Evolutionary conservation across 495 filamentous ascomycete genomes (phyloP), one percentile per base, ranked within the genome.

Genomic region (Tetracladium setigerum): DNA sequence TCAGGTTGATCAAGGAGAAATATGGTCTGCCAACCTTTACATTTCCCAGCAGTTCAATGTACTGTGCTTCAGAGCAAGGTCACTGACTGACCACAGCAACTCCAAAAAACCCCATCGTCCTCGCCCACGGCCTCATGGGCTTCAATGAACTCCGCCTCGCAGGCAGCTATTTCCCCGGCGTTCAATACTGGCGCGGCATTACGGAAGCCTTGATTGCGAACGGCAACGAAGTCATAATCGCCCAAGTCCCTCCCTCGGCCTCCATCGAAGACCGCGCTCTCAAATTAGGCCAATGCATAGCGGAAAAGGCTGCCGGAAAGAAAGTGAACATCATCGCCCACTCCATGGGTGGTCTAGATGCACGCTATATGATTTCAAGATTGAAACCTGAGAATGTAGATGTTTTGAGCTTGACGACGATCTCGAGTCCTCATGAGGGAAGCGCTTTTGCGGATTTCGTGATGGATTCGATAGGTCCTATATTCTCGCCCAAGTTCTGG

Each of bases 151-250:
- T 95, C 40, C 81, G 72, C 27, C 65, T 94, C 5, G 83, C 79
- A 8, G 85, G 87, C 11, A 69, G 67, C 35, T 75, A 74, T 49
- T 63, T 95, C 2, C 90, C 89, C 0, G 76, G 82, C 2, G 78
- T 97, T 17, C 78, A 86, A 32, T 97, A 97, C 63, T 97, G 91
- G 91, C 80, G 84, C 30, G 91, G 91, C 1, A 95, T 97, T 51
- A 79, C 76, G 31, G 84, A 92, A 48, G 87, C 84, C 2, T 67
- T 96, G 15, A 67, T 62, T 9, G 74, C 81, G 38, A 83, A 85
- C 50, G 81, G 81, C 3, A 72, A 87, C 14, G 76, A 90, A 53
- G 87, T 96, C 30, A 87, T 95, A 41, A 86, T 79, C 3, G 79
- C 88, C 7, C 74, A 79, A 2, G 89, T 96, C 11, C 88, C 89